Evolutionary conservation across 441 rosid species (phyloP).

Genomic region (Jatropha multifida): DNA sequence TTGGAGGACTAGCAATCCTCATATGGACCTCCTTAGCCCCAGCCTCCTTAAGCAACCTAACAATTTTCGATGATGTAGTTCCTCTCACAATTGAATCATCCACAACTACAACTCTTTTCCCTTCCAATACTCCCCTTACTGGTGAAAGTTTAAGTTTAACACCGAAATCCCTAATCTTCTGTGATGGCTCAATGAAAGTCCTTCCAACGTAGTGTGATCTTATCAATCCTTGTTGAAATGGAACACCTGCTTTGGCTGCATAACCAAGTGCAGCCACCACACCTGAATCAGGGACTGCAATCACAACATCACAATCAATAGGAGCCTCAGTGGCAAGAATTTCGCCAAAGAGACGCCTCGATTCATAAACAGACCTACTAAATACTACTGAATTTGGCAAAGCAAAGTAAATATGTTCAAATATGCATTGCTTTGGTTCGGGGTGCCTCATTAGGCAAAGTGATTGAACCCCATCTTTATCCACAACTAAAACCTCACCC

Average conservation of each 20-base stretch:
- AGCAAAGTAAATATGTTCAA: constrained; percentile 81
- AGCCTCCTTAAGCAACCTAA: constrained; percentile 72
- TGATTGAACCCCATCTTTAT: constrained; percentile 62
- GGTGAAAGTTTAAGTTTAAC: constrained; percentile 96
- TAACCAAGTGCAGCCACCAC: constrained; percentile 96
- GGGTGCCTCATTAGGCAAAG: constrained; percentile 60
- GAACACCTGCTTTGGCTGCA: constrained; percentile 72
- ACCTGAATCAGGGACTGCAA: constrained; percentile 93
- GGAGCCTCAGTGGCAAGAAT: constrained; percentile 71
- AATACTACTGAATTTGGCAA: constrained; percentile 78
- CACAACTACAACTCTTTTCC: constrained; percentile 87
- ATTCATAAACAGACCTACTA: constrained; percentile 76
- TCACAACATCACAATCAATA: constrained; percentile 87
- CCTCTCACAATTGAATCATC: constrained; percentile 97
- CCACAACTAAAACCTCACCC: constrained; percentile 77
- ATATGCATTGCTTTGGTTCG: constrained; percentile 82
- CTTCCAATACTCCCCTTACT: constrained; percentile 73
- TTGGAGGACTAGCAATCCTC: constrained; percentile 96
- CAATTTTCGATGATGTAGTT: constrained; percentile 86
- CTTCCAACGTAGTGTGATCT: constrained; percentile 95
- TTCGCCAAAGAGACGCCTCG: constrained; percentile 58
- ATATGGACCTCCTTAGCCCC: constrained; percentile 96
- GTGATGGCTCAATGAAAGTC: constrained; percentile 92
- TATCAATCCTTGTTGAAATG: constrained; percentile 88
- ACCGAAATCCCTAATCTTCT: constrained; percentile 88